These are phyloP conservation scores for Clavispora vitiphila DNA, from an alignment of 805 yeast species.

Conservation along the genomic window DNA sequence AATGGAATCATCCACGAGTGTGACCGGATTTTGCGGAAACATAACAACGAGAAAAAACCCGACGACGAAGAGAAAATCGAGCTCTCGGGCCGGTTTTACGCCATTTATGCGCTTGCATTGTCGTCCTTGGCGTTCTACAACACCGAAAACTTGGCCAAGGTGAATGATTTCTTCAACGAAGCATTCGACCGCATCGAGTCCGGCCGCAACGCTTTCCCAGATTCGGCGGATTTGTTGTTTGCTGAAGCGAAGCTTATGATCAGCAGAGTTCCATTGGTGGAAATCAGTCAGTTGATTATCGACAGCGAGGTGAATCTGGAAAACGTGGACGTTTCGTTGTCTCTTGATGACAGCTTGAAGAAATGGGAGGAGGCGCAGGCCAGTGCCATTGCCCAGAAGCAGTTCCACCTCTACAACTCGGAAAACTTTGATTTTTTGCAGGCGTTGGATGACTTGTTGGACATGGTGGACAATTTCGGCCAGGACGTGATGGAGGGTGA, in stretches of 20 bases:
- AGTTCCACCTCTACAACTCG: slow-evolving; percentile 30
- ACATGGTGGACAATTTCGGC: slow-evolving; percentile 64
- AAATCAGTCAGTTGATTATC: slow-evolving; percentile 45
- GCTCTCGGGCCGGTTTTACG: slow-evolving; percentile 53
- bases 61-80: slow-evolving; percentile 12
- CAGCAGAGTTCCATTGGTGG: slow-evolving; percentile 55
- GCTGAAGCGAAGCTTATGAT: slow-evolving; percentile 53
- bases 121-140: slow-evolving; percentile 59
- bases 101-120: slow-evolving; percentile 69
- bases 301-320: slow-evolving; percentile 28
- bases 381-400: slow-evolving; percentile 17
- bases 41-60: slow-evolving; percentile 6
- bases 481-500: slow-evolving; percentile 41
- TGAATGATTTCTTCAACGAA: slow-evolving; percentile 59
- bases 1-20: slow-evolving; percentile 93
- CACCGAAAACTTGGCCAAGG: slow-evolving; percentile 36
- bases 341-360: slow-evolving; percentile 44
- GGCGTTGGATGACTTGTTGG: slow-evolving; percentile 62
- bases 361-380: slow-evolving; percentile 42
- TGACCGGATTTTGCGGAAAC: slow-evolving; percentile 64
- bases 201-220: slow-evolving; percentile 51
- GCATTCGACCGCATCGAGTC: slow-evolving; percentile 63
- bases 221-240: slow-evolving; percentile 43
- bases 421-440: slow-evolving; percentile 50
- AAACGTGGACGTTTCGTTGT: slow-evolving; percentile 28